Conservation (phyloP, 1,284 basidiomycete species). For the Ustilago vetiveriae region DNA sequence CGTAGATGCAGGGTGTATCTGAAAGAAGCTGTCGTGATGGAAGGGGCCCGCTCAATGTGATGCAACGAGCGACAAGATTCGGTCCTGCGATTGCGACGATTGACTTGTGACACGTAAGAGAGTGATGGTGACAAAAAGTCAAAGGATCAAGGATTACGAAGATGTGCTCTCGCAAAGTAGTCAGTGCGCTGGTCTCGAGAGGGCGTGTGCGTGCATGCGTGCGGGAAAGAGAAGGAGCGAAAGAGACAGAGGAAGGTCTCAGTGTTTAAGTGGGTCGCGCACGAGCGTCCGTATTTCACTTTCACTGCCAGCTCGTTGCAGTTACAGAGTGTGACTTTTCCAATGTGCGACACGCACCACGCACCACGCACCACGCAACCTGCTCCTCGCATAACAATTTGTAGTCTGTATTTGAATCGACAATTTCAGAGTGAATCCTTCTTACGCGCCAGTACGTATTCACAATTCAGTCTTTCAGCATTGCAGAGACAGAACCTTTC, state of each 20-base stretch:
- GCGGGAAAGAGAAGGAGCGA: constrained; percentile 1
- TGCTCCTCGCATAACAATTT: neutral
- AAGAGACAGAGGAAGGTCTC: neutral
- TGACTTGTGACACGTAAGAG: no score
- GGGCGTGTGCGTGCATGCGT: constrained; percentile 2
- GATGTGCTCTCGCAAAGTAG: neutral
- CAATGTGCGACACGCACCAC: constrained; percentile 13
- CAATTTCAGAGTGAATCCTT: neutral
- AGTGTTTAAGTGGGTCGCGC: constrained; percentile 31
- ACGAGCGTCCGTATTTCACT: constrained; percentile 19
- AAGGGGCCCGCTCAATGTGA: neutral
- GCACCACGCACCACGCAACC: neutral
- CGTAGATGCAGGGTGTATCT: no score
- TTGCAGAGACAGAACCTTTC: no score
- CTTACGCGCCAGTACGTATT: neutral
- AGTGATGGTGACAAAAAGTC: constrained; percentile 1
- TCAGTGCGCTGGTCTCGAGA: neutral
- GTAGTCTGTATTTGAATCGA: neutral
- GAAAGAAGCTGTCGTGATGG: neutral
- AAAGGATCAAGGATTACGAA: neutral
- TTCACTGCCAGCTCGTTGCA: neutral
- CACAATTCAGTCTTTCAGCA: no score
- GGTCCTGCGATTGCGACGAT: no score
- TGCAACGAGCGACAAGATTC: neutral
- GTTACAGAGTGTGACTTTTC: no score